phyloP scores from a whole-genome alignment of 306 rosid species.

The Trifolium subterraneum region DNA sequence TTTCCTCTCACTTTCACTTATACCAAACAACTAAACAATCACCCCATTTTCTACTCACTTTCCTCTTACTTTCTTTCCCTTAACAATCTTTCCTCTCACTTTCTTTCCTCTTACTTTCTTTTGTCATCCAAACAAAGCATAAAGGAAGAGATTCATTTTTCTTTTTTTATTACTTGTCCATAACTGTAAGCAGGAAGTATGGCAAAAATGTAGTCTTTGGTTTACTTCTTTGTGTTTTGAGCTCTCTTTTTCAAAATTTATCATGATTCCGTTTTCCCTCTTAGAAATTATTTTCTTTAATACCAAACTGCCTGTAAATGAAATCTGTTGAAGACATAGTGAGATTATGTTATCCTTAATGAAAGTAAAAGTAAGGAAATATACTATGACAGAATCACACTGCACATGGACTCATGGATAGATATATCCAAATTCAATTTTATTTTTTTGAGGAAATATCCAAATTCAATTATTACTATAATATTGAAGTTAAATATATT shows the following conservation, averaged over 20 bases:
- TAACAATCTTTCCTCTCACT: no score
- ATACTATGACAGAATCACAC: conserved; percentile 13
- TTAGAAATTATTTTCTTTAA: background rate
- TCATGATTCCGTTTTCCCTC: conserved; percentile 4
- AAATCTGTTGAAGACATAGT: conserved; percentile 11
- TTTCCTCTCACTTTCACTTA: no score
- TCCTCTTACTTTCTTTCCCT: no score
- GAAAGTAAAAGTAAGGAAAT: background rate
- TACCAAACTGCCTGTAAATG: conserved; percentile 6
- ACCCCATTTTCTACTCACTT: no score
- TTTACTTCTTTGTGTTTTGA: conserved; percentile 10
- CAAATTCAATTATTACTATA: background rate
- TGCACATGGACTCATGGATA: background rate
- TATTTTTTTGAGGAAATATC: no score
- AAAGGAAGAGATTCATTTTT: conserved; percentile 19
- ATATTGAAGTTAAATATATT: background rate
- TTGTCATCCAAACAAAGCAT: no score
- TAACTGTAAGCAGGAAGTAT: conserved; percentile 28
- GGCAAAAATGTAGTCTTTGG: conserved; percentile 34
- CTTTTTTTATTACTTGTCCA: conserved; percentile 17
- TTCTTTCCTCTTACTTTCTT: no score
- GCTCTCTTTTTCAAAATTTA: conserved; percentile 14
- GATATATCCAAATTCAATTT: background rate
- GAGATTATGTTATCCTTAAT: background rate
- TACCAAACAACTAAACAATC: no score